A percentile compares a stretch with the other conserved stretches of the same genome.
Conservation (phyloP, 2,329 filamentous ascomycete genomes). For the Didymella arachidicola region DNA sequence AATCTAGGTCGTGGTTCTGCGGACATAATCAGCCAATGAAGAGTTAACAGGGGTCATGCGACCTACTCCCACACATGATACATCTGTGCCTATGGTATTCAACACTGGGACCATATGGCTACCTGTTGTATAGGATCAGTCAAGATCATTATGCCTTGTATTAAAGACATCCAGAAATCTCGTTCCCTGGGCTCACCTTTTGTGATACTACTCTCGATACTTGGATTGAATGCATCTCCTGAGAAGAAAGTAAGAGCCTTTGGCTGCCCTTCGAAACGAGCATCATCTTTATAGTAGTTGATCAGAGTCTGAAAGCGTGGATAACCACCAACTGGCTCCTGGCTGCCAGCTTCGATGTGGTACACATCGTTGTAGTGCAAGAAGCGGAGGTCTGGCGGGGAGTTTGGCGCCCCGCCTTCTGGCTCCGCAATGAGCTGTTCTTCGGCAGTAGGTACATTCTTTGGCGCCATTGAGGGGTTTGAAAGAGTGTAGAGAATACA, state of each 20-base stretch:
- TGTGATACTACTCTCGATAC: conserved; percentile 85
- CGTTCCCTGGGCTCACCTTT: conserved; percentile 65
- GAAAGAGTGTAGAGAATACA: conserved; percentile 5
- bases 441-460: conserved; percentile 39
- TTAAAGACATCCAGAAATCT: neutral
- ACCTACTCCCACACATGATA: conserved; percentile 81
- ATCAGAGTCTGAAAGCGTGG: conserved; percentile 80
- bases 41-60: neutral
- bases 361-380: conserved; percentile 96
- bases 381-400: conserved; percentile 75
- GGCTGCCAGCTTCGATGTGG: conserved; percentile 78
- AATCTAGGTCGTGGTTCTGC: conserved; percentile 91
- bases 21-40: conserved; percentile 22
- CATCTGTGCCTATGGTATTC: conserved; percentile 78
- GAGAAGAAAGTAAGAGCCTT: conserved; percentile 82
- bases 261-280: conserved; percentile 69
- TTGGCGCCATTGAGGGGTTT: conserved; percentile 35
- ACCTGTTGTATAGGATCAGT: conserved; percentile 52
- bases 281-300: conserved; percentile 73
- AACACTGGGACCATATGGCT: conserved; percentile 88
- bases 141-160: neutral
- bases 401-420: conserved; percentile 52
- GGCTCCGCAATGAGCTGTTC: conserved; percentile 53
- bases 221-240: conserved; percentile 91
- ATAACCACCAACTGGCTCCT: conserved; percentile 83